Evolutionary conservation across 257 asterid genomes (phyloP).

Genomic region (Solanum habrochaites): DNA sequence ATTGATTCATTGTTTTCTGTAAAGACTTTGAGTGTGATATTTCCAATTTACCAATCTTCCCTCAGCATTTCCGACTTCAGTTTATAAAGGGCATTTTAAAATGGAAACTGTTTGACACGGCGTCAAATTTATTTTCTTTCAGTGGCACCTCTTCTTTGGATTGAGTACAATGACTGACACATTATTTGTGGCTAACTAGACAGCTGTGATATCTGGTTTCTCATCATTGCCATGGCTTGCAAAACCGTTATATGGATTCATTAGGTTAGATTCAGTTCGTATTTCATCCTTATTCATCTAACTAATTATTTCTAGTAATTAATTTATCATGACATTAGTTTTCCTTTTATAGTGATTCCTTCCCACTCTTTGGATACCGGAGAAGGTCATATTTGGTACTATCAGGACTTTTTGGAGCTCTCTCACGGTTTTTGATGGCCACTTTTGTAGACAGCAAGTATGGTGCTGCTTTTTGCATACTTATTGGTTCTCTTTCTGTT

Average conservation of each 20-base stretch:
- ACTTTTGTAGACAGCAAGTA: slow-evolving; percentile 77
- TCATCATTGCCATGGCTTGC: slow-evolving; percentile 89
- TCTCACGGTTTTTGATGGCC: slow-evolving; percentile 95
- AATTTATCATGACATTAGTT: neutral
- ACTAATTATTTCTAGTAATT: neutral
- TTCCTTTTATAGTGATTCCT: slow-evolving; percentile 55
- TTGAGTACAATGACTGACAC: slow-evolving; percentile 26
- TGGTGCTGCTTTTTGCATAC: slow-evolving; percentile 79
- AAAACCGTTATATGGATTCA: slow-evolving; percentile 90
- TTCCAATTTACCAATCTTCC: neutral
- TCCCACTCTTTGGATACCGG: slow-evolving; percentile 89
- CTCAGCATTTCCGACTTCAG: neutral
- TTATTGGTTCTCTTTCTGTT: slow-evolving; percentile 90
- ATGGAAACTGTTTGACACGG: neutral
- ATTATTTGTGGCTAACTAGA: slow-evolving; percentile 50
- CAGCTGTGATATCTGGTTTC: slow-evolving; percentile 87
- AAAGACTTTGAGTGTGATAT: neutral
- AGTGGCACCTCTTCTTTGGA: neutral
- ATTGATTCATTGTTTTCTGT: neutral
- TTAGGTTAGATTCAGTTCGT: slow-evolving; percentile 44
- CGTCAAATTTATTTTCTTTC: neutral
- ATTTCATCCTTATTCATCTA: slow-evolving; percentile 1
- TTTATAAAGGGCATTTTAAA: neutral
- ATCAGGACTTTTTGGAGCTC: slow-evolving; percentile 90
- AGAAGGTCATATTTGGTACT: slow-evolving; percentile 91